phyloP scores from a whole-genome alignment of 192 early-diverging fungal genomes.

The Phlyctochytrium planicorne region DNA sequence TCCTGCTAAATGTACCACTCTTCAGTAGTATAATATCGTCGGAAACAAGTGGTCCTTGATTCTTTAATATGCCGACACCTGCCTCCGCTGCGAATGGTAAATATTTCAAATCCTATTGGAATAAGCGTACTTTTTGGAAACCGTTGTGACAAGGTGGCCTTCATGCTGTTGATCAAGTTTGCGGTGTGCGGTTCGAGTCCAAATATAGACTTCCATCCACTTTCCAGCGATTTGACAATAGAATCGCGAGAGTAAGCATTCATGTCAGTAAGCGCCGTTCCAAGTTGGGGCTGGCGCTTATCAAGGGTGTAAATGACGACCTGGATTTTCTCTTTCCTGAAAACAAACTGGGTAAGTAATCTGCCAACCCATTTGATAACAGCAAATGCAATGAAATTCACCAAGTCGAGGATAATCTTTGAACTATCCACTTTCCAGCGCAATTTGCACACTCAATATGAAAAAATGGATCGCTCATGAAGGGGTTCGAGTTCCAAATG shows the following conservation, averaged over 20 bases:
- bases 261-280: background rate
- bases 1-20: background rate
- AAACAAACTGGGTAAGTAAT: background rate
- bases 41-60: no score
- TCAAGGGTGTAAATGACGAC: background rate
- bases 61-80: no score
- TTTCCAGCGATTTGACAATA: background rate
- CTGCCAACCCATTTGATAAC: background rate
- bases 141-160: background rate
- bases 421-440: background rate
- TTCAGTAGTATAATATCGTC: no score
- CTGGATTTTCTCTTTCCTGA: slow-evolving; percentile 6
- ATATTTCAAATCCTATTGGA: no score
- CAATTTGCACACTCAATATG: background rate
- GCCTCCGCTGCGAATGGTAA: no score
- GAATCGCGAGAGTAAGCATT: background rate
- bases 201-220: background rate
- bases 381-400: background rate
- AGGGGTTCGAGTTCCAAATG: slow-evolving; percentile 2
- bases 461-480: background rate
- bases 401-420: background rate
- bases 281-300: background rate
- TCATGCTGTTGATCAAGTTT: background rate
- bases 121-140: background rate
- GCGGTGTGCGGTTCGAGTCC: background rate